Evolutionary conservation across 2,329 filamentous ascomycete genomes (phyloP).

Genomic region (Cladosporium sp.): DNA sequence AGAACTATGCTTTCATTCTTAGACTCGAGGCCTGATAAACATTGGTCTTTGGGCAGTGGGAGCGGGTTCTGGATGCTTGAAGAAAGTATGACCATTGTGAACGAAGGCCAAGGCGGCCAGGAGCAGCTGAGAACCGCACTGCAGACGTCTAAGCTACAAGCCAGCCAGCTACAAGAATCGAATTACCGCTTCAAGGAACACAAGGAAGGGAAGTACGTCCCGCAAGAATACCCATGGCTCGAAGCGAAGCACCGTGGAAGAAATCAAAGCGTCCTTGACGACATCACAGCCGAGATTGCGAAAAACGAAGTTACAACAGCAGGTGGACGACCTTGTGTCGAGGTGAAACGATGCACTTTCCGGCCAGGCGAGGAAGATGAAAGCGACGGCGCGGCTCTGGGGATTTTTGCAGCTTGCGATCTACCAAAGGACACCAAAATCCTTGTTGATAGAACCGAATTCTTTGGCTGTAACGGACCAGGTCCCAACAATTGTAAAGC

Average conservation of each 20-base stretch:
- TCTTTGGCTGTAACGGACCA: conserved; percentile 29
- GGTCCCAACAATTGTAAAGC: not conserved
- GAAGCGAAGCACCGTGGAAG: conserved; percentile 17
- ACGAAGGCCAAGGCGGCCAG: not conserved
- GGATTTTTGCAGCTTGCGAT: conserved; percentile 31
- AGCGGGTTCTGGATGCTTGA: conserved; percentile 34
- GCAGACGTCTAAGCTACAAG: not conserved
- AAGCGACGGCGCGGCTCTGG: conserved; percentile 22
- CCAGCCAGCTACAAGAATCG: not conserved
- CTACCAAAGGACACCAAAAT: conserved; percentile 24
- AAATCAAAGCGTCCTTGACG: not conserved
- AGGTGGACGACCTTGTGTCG: not conserved
- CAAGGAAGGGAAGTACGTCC: conserved; percentile 25
- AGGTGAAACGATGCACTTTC: conserved; percentile 11
- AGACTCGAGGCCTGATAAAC: not conserved
- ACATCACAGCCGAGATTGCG: conserved; percentile 19
- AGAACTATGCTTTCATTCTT: conserved; percentile 19
- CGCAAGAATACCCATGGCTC: conserved; percentile 34
- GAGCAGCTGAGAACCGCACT: not conserved
- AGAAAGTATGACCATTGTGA: not conserved
- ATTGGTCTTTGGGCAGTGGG: conserved; percentile 25
- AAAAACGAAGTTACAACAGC: not conserved
- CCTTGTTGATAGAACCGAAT: conserved; percentile 27
- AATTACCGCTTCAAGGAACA: conserved; percentile 12
- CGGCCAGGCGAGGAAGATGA: not conserved